These are phyloP conservation scores for Lactarius vividus DNA, from an alignment of 768 basidiomycete species.

Conservation along the genomic window DNA sequence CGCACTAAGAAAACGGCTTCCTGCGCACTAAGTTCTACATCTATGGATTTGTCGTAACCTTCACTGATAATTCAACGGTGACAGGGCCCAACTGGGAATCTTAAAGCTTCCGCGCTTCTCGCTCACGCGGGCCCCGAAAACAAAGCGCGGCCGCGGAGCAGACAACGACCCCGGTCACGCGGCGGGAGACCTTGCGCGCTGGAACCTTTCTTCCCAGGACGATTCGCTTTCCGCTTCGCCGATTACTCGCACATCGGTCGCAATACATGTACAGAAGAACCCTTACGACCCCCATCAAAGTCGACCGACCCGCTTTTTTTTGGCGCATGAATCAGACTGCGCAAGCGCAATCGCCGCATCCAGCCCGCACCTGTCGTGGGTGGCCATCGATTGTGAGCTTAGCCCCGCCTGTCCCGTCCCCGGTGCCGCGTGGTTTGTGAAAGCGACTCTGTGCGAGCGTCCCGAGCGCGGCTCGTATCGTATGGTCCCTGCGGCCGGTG, in stretches of 20 bases:
- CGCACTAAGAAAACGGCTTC: background rate
- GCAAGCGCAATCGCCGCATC: slow-evolving; percentile 59
- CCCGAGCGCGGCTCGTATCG: slow-evolving; percentile 56
- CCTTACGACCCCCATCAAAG: slow-evolving; percentile 37
- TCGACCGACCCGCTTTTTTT: slow-evolving; percentile 47
- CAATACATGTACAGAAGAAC: background rate
- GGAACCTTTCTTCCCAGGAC: background rate
- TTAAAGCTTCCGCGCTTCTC: background rate
- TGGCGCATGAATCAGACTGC: slow-evolving; percentile 63
- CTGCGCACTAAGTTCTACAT: background rate
- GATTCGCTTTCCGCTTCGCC: background rate
- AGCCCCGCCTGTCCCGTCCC: slow-evolving; percentile 55
- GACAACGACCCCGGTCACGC: background rate
- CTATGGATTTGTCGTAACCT: background rate
- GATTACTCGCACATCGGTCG: background rate
- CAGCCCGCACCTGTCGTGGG: slow-evolving; percentile 53
- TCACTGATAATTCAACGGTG: background rate
- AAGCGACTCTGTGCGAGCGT: slow-evolving; percentile 43
- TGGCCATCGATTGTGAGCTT: slow-evolving; percentile 68
- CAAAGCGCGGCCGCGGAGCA: background rate
- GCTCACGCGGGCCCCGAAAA: background rate
- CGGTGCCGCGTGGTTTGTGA: slow-evolving; percentile 53
- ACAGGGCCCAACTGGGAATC: too few species aligned
- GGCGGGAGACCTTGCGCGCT: too few species aligned
- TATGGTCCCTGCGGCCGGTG: slow-evolving; percentile 54